Evolutionary conservation across 345 rosid genomes (phyloP).

Genomic region (Eucalyptus pumila): DNA sequence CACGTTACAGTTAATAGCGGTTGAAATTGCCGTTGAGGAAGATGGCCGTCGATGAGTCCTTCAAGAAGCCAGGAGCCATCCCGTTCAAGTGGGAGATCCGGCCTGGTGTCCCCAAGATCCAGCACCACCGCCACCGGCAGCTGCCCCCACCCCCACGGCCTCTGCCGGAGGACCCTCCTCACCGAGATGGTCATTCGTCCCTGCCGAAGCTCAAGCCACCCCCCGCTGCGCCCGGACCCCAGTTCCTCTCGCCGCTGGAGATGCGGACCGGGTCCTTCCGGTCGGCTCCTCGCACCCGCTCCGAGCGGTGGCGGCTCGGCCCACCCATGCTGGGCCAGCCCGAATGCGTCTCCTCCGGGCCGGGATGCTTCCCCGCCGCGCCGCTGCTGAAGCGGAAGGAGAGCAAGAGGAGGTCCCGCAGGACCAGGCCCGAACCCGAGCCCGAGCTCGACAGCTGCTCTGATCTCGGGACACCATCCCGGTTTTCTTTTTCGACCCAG

Average conservation of each 20-base stretch:
- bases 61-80: constrained; percentile 60
- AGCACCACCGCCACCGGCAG: constrained; percentile 3
- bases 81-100: constrained; percentile 99
- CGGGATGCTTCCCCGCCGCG: constrained; percentile 65
- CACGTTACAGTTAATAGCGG: neutral
- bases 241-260: constrained; percentile 11
- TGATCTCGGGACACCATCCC: constrained; percentile 29
- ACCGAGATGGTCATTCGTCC: neutral
- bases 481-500: constrained; percentile 56
- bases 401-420: constrained; percentile 9
- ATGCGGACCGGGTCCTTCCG: constrained; percentile 43
- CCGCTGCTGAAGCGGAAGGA: constrained; percentile 29
- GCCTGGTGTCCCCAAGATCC: constrained; percentile 81
- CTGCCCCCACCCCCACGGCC: constrained; percentile 6
- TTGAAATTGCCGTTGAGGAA: neutral
- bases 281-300: constrained; percentile 40
- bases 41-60: constrained; percentile 58
- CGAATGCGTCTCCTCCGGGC: constrained; percentile 19
- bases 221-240: constrained; percentile 27
- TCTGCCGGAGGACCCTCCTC: neutral
- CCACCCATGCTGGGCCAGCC: constrained; percentile 21
- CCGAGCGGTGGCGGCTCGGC: constrained; percentile 40
- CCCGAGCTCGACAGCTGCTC: constrained; percentile 18
- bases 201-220: constrained; percentile 54
- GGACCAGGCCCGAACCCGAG: neutral